Base-by-base conservation (phyloP, 805 yeast species). In the Kluyveromyces starmeri region DNA sequence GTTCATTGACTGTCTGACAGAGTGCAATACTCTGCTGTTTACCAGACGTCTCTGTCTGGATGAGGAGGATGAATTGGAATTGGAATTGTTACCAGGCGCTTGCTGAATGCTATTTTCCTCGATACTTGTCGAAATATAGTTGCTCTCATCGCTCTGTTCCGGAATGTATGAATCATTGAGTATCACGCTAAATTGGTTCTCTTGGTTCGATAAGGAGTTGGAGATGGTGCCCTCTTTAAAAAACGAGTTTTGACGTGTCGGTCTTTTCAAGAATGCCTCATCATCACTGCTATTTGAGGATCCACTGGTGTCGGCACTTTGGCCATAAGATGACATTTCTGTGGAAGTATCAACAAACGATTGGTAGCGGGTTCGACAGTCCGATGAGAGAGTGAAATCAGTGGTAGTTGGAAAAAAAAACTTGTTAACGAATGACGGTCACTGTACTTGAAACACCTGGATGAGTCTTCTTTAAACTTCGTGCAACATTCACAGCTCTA, bases 221-320 rank as follows among this genome's bases (percentile, higher is more conserved):
- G 10, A 11, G 4, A 22, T 10, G 4, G 20, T 17, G 9, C 22
- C 26, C 15, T 30, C 33, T 30, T 30, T 20, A 13, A 30, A 30
- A 20, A 30, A 30, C 7, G 33, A 30, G 16, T 30, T 26, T n/a
- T 30, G 33, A 11, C 17, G 14, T 14, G 4, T 4, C 7, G 33
- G 33, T 30, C 33, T 12, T 14, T 14, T 17, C 4, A 30, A 26
- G 10, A 30, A 17, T 11, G 14, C 23, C 7, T 30, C 33, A 9
- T 30, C 33, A 7, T 15, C n/a, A 10, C 33, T 30, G 10, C 25
- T 26, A n/a, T 19, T 20, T 13, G 33, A 30, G 8, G 33, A 30
- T 4, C 33, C 17, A 13, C 33, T 30, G 26, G 13, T 12, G 5
- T n/a, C 19, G 7, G 13, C 28, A 13, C 16, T 26, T 13, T 14